A percentile compares a stretch with the other conserved stretches of the same genome.
Conservation (phyloP, 2,329 filamentous ascomycete genomes). For the Chaetomium sp. region DNA sequence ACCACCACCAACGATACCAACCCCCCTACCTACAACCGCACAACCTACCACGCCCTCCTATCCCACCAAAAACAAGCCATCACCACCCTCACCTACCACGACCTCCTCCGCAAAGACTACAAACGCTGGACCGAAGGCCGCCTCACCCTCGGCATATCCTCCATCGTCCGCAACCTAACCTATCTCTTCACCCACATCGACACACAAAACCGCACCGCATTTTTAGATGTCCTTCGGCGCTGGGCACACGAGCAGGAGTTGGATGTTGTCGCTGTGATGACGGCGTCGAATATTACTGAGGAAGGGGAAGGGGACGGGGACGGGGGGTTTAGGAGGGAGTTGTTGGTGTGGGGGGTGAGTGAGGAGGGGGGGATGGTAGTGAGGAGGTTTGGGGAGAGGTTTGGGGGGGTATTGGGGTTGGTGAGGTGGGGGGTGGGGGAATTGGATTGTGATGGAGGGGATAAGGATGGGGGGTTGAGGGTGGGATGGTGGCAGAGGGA, state of each 20-base stretch:
- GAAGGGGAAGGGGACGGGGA: constrained; percentile 24
- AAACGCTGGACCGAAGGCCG: constrained; percentile 64
- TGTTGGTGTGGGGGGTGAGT: constrained; percentile 59
- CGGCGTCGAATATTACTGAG: constrained; percentile 42
- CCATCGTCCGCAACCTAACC: constrained; percentile 54
- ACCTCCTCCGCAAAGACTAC: constrained; percentile 76
- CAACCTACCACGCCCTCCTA: constrained; percentile 53
- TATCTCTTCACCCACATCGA: constrained; percentile 53
- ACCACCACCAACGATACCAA: background rate
- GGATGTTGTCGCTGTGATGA: constrained; percentile 64
- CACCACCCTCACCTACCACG: constrained; percentile 50
- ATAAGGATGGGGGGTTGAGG: constrained; percentile 39
- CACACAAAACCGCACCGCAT: constrained; percentile 29
- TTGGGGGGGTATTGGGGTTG: constrained; percentile 47
- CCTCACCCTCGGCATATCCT: constrained; percentile 59
- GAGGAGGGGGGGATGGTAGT: constrained; percentile 44
- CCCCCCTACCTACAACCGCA: constrained; percentile 41
- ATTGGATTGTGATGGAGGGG: constrained; percentile 35
- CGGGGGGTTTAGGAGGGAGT: constrained; percentile 56
- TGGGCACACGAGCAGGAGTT: constrained; percentile 54
- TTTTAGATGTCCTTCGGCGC: constrained; percentile 42
- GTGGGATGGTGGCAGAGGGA: constrained; percentile 62
- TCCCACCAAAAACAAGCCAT: constrained; percentile 62
- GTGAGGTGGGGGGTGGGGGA: constrained; percentile 45
- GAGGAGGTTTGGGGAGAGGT: constrained; percentile 45